Percentiles rank a stretch among this genome's conserved stretches.
Conservation (phyloP, 75 land plant genomes). For the Sequoiadendron giganteum region DNA sequence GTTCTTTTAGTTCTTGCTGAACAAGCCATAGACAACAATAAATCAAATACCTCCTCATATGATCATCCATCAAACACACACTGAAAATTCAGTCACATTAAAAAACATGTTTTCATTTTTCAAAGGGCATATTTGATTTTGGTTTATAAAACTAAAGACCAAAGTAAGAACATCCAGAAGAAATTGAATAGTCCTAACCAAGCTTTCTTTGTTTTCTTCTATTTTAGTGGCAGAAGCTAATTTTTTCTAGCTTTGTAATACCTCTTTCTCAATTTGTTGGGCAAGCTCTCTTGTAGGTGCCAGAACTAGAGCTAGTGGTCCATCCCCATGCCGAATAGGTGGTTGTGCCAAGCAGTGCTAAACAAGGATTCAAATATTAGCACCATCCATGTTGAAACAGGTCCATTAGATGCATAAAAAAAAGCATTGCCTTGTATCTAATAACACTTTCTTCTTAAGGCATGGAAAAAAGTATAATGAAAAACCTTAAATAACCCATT, state of each 20-base stretch:
- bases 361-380: conserved; percentile 5
- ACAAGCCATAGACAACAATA: not conserved
- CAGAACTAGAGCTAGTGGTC: conserved; percentile 70
- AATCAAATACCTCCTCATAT: not conserved
- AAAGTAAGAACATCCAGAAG: not conserved
- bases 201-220: not conserved
- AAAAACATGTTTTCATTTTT: not conserved
- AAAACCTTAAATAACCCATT: not conserved
- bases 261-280: conserved; percentile 86
- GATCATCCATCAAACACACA: not conserved
- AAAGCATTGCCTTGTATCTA: not conserved
- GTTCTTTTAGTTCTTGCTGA: not conserved
- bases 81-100: not conserved
- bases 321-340: conserved; percentile 66
- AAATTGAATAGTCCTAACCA: not conserved
- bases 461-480: not conserved
- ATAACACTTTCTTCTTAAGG: not conserved
- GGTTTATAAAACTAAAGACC: not conserved
- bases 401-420: not conserved
- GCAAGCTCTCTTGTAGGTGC: conserved; percentile 89
- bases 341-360: conserved; percentile 78
- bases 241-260: not conserved
- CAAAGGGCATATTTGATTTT: not conserved
- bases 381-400: not conserved
- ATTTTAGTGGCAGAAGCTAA: not conserved